phyloP scores from a whole-genome alignment of 164 flowering plant genomes.

The Malania oleifera region DNA sequence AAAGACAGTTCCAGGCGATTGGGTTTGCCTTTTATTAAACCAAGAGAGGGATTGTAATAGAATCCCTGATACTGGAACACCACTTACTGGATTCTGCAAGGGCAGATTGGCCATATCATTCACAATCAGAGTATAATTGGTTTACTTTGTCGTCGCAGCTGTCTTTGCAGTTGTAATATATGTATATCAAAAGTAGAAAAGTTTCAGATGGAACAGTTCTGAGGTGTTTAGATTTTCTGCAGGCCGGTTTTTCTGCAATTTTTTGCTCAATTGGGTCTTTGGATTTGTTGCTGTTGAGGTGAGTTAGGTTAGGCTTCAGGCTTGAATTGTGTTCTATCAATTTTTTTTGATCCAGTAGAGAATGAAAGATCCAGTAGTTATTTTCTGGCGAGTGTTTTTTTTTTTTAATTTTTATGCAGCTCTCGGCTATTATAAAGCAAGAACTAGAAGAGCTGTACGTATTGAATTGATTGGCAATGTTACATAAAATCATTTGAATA shows the following conservation, averaged over 20 bases:
- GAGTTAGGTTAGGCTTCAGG: conserved; percentile 9
- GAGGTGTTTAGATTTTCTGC: not conserved
- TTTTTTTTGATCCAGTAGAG: not conserved
- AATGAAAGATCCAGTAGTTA: conserved; percentile 13
- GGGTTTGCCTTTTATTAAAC: conserved; percentile 9
- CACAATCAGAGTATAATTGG: conserved; percentile 2
- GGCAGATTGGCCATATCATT: conserved; percentile 6
- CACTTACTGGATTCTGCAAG: not conserved
- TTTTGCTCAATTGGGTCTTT: conserved; percentile 17
- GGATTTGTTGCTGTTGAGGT: conserved; percentile 2
- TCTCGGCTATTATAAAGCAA: too few species aligned
- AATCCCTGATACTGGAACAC: not conserved
- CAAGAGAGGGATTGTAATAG: not conserved
- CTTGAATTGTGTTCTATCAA: conserved; percentile 12
- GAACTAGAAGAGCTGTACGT: too few species aligned
- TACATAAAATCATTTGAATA: too few species aligned
- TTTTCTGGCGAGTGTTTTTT: too few species aligned
- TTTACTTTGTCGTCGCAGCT: conserved; percentile 7
- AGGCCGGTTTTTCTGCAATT: conserved; percentile 9
- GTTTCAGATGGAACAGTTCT: conserved; percentile 6
- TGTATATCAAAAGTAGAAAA: conserved; percentile 16
- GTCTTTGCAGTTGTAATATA: conserved; percentile 26
- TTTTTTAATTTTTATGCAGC: too few species aligned
- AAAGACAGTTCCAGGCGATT: conserved; percentile 16
- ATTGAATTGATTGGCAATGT: too few species aligned